These are phyloP conservation scores for Zygoascus tannicola DNA, from an alignment of 805 yeast species.

Conservation along the genomic window DNA sequence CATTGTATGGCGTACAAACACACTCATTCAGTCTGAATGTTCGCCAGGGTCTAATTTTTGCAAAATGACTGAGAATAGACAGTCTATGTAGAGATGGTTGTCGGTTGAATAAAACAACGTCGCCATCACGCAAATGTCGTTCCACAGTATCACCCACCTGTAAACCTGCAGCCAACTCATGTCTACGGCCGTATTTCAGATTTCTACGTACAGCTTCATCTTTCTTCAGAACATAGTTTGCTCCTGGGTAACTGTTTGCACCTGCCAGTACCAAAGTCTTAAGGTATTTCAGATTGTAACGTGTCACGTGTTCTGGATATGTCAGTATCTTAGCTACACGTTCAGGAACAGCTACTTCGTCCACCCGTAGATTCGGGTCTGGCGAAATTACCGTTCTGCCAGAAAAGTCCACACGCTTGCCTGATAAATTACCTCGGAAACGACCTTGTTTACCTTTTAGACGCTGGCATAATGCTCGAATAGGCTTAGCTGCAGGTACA, in stretches of 20 bases:
- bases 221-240: slow-evolving; percentile 77
- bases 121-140: slow-evolving; percentile 96
- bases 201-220: slow-evolving; percentile 83
- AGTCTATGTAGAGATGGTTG: slow-evolving; percentile 96
- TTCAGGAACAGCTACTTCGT: slow-evolving; percentile 98
- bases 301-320: slow-evolving; percentile 88
- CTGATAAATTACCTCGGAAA: slow-evolving; percentile 94
- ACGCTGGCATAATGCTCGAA: slow-evolving; percentile 94
- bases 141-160: slow-evolving; percentile 89
- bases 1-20: slow-evolving; percentile 98
- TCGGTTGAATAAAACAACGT: slow-evolving; percentile 88
- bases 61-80: slow-evolving; percentile 90
- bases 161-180: slow-evolving; percentile 63
- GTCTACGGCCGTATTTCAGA: slow-evolving; percentile 78
- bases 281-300: slow-evolving; percentile 73
- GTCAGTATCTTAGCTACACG: slow-evolving; percentile 92
- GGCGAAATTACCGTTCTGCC: slow-evolving; percentile 98
- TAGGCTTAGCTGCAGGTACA: slow-evolving; percentile 51
- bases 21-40: slow-evolving; percentile 95
- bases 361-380: slow-evolving; percentile 89
- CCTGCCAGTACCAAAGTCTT: slow-evolving; percentile 72
- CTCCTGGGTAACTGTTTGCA: slow-evolving; percentile 90
- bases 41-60: slow-evolving; percentile 95
- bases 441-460: slow-evolving; percentile 98
- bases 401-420: slow-evolving; percentile 97